Percentiles rank a stretch among this genome's conserved stretches.
phyloP scores from a whole-genome alignment of 2,329 filamentous ascomycete species.

The Clonostachys sp. region DNA sequence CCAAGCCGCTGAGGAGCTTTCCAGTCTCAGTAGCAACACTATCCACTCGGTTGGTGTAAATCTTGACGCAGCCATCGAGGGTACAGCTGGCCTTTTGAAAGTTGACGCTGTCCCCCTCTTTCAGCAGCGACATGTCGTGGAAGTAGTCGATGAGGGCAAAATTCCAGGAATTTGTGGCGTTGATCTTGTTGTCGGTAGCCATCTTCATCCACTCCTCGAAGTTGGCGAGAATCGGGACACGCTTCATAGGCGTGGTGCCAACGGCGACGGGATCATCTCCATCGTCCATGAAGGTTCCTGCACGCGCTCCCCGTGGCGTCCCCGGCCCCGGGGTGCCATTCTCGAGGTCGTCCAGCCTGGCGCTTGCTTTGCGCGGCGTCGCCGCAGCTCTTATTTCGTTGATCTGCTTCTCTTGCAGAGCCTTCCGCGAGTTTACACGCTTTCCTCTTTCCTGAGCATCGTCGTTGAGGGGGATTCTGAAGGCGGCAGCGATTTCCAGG shows the following conservation, averaged over 20 bases:
- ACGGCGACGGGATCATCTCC: constrained; percentile 60
- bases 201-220: constrained; percentile 99
- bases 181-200: constrained; percentile 99
- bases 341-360: constrained; percentile 54
- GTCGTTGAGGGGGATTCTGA: constrained; percentile 91
- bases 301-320: constrained; percentile 39
- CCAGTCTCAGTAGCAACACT: constrained; percentile 97
- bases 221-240: constrained; percentile 91
- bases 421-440: constrained; percentile 81
- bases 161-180: constrained; percentile 97
- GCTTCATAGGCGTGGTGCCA: constrained; percentile 89
- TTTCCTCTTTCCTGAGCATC: constrained; percentile 89
- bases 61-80: constrained; percentile 96
- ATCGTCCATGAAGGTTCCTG: constrained; percentile 26
- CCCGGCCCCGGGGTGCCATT: constrained; percentile 48
- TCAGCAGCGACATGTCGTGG: constrained; percentile 95
- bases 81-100: constrained; percentile 99
- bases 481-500: background rate
- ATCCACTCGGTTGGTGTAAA: constrained; percentile 97
- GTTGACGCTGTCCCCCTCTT: constrained; percentile 95
- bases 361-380: constrained; percentile 61
- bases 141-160: constrained; percentile 99
- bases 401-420: constrained; percentile 84
- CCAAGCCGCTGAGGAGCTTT: constrained; percentile 87
- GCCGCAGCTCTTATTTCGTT: constrained; percentile 77